phyloP scores from a whole-genome alignment of 208 protist species.

The Novymonas esmeraldas region DNA sequence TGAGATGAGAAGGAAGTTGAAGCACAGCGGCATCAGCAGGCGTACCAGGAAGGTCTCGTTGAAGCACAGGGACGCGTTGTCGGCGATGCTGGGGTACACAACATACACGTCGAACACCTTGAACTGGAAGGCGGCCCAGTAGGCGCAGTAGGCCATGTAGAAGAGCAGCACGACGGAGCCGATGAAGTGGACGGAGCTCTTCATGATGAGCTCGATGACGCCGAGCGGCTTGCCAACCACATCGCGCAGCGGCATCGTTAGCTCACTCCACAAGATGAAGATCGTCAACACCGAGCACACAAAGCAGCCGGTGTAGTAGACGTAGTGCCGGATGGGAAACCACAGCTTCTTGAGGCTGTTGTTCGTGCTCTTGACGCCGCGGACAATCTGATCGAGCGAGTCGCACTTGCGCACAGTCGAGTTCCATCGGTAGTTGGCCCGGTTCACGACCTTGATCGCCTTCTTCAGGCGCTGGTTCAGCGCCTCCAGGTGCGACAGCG shows the following conservation, averaged over 20 bases:
- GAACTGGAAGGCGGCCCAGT: constrained; percentile 91
- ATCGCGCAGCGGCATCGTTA: constrained; percentile 74
- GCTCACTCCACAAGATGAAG: constrained; percentile 87
- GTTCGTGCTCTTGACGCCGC: constrained; percentile 56
- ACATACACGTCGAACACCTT: constrained; percentile 92
- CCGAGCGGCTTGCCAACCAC: constrained; percentile 54
- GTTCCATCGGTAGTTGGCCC: constrained; percentile 84
- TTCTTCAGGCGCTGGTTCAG: constrained; percentile 80
- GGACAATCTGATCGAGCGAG: constrained; percentile 71
- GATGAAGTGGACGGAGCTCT: constrained; percentile 70
- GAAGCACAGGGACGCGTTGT: constrained; percentile 91
- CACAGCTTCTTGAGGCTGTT: constrained; percentile 68
- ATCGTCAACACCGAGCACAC: constrained; percentile 70
- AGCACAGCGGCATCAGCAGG: constrained; percentile 92
- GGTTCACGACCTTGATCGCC: constrained; percentile 75
- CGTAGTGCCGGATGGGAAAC: constrained; percentile 64
- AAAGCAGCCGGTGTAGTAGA: constrained; percentile 60
- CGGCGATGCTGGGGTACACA: constrained; percentile 85
- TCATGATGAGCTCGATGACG: constrained; percentile 80
- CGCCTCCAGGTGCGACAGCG: constrained; percentile 74
- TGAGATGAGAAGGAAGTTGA: constrained; percentile 89
- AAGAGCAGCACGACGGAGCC: constrained; percentile 87
- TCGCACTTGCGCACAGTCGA: constrained; percentile 68
- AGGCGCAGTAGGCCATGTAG: constrained; percentile 92
- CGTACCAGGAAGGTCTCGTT: constrained; percentile 87